Percentiles rank a stretch among this genome's conserved stretches.
Evolutionary conservation across 129 eudicot genomes (phyloP).

Genomic region (Arctium minus): DNA sequence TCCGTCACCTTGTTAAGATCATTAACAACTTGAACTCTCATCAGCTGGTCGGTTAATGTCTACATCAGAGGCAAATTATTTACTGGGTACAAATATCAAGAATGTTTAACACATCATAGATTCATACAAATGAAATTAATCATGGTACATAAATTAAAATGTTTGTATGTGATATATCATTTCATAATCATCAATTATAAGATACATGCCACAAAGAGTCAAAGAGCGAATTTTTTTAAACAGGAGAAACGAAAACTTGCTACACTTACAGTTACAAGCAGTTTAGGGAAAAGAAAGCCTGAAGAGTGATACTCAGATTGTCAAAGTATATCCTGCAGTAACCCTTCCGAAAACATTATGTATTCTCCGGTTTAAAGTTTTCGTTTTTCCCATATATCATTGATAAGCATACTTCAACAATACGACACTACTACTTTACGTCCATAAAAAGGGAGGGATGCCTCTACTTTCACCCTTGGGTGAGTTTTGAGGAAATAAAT

Average conservation of each 20-base stretch:
- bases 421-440: neutral
- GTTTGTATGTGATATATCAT: neutral
- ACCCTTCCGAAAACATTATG: too few relatives aligned
- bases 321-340: too few relatives aligned
- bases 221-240: neutral
- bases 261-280: neutral
- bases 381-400: neutral
- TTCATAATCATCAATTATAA: neutral
- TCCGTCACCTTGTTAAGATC: constrained; percentile 3
- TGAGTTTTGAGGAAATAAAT: neutral
- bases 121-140: neutral
- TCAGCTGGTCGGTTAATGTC: constrained; percentile 81
- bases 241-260: neutral
- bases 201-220: neutral
- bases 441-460: neutral
- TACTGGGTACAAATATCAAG: neutral
- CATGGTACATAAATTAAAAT: neutral
- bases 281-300: too few relatives aligned
- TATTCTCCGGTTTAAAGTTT: neutral
- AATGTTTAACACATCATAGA: neutral
- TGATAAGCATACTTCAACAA: neutral
- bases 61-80: constrained; percentile 34
- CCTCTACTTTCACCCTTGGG: neutral
- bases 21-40: constrained; percentile 65
- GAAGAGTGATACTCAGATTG: too few relatives aligned